Conservation (phyloP, 257 asterid species). For the Catharanthus roseus region DNA sequence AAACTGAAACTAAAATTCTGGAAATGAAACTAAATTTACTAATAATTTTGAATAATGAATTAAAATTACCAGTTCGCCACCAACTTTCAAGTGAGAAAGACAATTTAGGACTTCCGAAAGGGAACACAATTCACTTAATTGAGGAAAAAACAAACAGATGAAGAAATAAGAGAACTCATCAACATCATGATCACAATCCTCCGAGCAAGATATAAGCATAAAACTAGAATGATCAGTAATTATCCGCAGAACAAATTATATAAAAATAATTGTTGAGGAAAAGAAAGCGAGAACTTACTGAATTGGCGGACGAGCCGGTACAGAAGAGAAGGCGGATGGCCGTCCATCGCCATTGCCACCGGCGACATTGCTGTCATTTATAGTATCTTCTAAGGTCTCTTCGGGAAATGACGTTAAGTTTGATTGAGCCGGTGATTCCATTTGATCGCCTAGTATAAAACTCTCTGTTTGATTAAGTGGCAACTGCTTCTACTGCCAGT, state of each 20-base stretch:
- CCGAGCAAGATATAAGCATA: not conserved
- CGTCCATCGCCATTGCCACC: constrained; percentile 25
- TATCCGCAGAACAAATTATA: not conserved
- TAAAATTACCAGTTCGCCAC: not conserved
- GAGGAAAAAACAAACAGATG: not conserved
- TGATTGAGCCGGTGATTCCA: constrained; percentile 31
- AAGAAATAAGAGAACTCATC: not conserved
- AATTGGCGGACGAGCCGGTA: constrained; percentile 64
- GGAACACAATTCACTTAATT: not conserved
- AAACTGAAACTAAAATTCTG: not conserved
- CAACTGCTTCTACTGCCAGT: not conserved
- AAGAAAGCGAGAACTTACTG: constrained; percentile 42
- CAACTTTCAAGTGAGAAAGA: not conserved
- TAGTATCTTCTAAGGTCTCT: constrained; percentile 34
- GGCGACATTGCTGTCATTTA: not conserved
- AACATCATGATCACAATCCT: not conserved
- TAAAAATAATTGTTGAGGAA: not conserved
- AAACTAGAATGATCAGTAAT: not conserved
- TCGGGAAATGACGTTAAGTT: constrained; percentile 60
- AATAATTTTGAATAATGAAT: not conserved
- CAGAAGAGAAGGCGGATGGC: constrained; percentile 63
- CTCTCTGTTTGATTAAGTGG: not conserved
- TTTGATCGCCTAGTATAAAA: constrained; percentile 3
- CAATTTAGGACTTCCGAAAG: not conserved
- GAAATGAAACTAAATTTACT: not conserved